A percentile compares a stretch with the other conserved stretches of the same genome.
phyloP scores from a whole-genome alignment of 2,329 filamentous ascomycete genomes.

The Alternaria conjuncta region DNA sequence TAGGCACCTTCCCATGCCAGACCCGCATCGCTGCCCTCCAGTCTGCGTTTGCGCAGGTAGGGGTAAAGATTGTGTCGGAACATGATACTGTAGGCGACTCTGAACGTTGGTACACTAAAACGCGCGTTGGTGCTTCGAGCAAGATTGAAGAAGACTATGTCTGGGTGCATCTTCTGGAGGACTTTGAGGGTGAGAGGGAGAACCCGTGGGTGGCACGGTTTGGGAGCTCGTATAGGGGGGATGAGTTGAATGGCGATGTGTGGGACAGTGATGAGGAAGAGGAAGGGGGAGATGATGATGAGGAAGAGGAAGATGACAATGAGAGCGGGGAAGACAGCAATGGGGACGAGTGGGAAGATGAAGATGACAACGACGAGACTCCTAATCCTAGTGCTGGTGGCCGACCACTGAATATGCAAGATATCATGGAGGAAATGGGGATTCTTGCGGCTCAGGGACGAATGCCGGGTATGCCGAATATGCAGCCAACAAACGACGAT shows the following conservation, averaged over 20 bases:
- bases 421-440: not conserved
- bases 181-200: not conserved
- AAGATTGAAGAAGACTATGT: conserved; percentile 4
- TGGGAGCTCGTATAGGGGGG: not conserved
- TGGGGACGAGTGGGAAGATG: not conserved
- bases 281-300: not conserved
- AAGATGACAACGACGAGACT: not conserved
- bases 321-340: not conserved
- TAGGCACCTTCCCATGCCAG: conserved; percentile 8
- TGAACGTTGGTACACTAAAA: not conserved
- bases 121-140: not conserved
- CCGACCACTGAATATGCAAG: not conserved
- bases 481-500: not conserved
- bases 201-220: not conserved
- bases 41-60: not conserved
- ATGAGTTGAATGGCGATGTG: not conserved
- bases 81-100: not conserved
- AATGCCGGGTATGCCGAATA: not conserved
- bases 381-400: not conserved
- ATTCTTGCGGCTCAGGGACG: not conserved
- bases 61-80: not conserved
- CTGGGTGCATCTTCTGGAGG: not conserved
- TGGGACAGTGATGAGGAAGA: not conserved
- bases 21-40: not conserved
- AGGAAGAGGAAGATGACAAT: not conserved